Evolutionary conservation across 441 rosid species (phyloP), one percentile per base, ranked within the genome.

Genomic region (Adansonia gregorii): DNA sequence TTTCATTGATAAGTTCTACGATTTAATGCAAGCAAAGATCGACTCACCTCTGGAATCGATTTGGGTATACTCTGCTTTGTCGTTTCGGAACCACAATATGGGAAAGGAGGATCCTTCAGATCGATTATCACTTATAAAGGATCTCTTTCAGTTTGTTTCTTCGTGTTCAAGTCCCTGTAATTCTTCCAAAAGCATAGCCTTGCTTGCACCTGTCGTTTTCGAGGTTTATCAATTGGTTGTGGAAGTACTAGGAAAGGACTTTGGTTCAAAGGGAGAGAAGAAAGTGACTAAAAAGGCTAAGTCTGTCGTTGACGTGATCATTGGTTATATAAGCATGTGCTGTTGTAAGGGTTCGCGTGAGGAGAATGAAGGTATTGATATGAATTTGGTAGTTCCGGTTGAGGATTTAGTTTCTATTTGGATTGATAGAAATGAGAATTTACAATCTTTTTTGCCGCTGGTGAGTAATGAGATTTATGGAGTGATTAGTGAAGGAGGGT

Each of bases 41-140:
- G 88, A 89, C 79, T 89, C 91, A 51, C 85, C 87, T 56, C 79
- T 86, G 6, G 89, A 79, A 67, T 81, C 93, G 19, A 85, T 89
- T 76, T 89, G 91, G 90, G 83, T 80, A 8, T 87, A 79, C 83
- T 67, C 82, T 61, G 87, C 85, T 70, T 74, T 89, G 72, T 64
- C 81, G 12, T 84, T 78, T 74, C 81, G 82, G 55, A 58, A 63
- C 73, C 84, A 71, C 19, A 72, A 70, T 45, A 39, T 74, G 59
- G 35, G 56, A 61, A 71, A 51, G 19, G 79, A 78, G 45, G 86
- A 85, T 70, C 74, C 79, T 31, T 74, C 78, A 41, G 68, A 61
- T 76, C 82, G 74, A 31, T 66, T 88, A 74, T 75, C 81, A 8
- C 72, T 11, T 20, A 65, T 76, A 4, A 86, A 80, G 17, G 91